A percentile compares a stretch with the other conserved stretches of the same genome.
Conservation (phyloP, 345 rosid species). For the Pugionium cornutum region DNA sequence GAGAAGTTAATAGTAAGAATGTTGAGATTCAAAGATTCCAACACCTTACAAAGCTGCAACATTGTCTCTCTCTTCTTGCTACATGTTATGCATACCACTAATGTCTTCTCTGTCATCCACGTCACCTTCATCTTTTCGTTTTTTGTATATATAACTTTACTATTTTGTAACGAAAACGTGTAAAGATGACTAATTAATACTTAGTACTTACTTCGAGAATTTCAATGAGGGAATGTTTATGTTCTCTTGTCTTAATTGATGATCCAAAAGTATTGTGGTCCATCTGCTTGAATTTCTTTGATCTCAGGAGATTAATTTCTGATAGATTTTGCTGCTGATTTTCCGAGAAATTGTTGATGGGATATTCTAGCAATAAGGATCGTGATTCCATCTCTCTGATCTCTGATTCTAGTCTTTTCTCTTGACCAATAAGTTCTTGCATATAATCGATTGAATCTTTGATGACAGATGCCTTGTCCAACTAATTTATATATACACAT, state of each 20-base stretch:
- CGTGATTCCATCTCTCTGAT: conserved; percentile 61
- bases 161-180: not conserved
- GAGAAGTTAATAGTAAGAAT: conserved; percentile 74
- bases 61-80: conserved; percentile 77
- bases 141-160: not conserved
- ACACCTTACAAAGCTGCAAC: conserved; percentile 76
- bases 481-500: conserved; percentile 39
- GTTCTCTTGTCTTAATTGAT: conserved; percentile 14
- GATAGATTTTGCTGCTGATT: conserved; percentile 25
- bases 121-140: conserved; percentile 63
- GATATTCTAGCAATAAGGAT: conserved; percentile 17
- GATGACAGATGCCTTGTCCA: conserved; percentile 95
- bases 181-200: not conserved
- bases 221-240: conserved; percentile 55
- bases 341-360: conserved; percentile 44
- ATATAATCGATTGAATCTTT: conserved; percentile 86
- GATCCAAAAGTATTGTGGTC: conserved; percentile 47
- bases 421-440: conserved; percentile 77
- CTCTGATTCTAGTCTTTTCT: conserved; percentile 64
- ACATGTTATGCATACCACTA: conserved; percentile 80
- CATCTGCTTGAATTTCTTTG: conserved; percentile 62
- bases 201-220: conserved; percentile 48
- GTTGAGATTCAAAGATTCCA: conserved; percentile 80
- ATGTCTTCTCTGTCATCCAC: conserved; percentile 67
- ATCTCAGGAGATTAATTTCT: conserved; percentile 38